Percentiles rank a stretch among this genome's conserved stretches.
Evolutionary conservation across 176 grass and related monocot genomes (phyloP).

Genomic region (Pontederia crassipes): DNA sequence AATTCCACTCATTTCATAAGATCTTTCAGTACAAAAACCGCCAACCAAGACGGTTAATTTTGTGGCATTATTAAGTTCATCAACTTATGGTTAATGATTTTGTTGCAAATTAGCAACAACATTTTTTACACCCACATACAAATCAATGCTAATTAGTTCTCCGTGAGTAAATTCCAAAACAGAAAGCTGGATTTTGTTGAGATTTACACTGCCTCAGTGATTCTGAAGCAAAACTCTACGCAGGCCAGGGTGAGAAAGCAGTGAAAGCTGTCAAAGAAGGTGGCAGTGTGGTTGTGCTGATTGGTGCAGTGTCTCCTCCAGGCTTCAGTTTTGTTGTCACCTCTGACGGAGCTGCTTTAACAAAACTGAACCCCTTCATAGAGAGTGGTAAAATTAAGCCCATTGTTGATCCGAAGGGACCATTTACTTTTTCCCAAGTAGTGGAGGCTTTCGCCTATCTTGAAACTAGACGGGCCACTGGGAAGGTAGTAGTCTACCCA

Average conservation of each 20-base stretch:
- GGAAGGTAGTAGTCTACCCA: slow-evolving; percentile 74
- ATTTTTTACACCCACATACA: background rate
- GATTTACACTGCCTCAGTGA: too few relatives aligned
- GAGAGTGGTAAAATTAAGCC: slow-evolving; percentile 79
- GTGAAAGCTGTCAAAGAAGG: slow-evolving; percentile 69
- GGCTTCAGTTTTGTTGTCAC: slow-evolving; percentile 90
- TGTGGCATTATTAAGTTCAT: background rate
- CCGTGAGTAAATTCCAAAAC: background rate
- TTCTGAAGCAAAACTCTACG: background rate
- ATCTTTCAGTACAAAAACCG: too few relatives aligned
- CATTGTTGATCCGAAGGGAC: slow-evolving; percentile 44
- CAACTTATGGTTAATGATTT: background rate
- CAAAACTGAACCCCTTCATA: slow-evolving; percentile 76
- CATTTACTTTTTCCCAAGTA: slow-evolving; percentile 59
- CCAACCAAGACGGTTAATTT: too few relatives aligned
- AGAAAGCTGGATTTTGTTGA: background rate
- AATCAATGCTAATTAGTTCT: too few relatives aligned
- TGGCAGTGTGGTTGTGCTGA: slow-evolving; percentile 62
- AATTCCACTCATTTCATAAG: background rate
- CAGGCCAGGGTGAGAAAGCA: slow-evolving; percentile 85
- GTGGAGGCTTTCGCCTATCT: slow-evolving; percentile 78
- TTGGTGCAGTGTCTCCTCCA: slow-evolving; percentile 42
- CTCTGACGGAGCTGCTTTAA: slow-evolving; percentile 44
- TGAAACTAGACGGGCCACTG: slow-evolving; percentile 60
- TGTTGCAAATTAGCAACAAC: background rate